These are phyloP conservation scores for Paramecium biaurelia DNA, from an alignment of 73 alveolate genomes.

Conservation along the genomic window DNA sequence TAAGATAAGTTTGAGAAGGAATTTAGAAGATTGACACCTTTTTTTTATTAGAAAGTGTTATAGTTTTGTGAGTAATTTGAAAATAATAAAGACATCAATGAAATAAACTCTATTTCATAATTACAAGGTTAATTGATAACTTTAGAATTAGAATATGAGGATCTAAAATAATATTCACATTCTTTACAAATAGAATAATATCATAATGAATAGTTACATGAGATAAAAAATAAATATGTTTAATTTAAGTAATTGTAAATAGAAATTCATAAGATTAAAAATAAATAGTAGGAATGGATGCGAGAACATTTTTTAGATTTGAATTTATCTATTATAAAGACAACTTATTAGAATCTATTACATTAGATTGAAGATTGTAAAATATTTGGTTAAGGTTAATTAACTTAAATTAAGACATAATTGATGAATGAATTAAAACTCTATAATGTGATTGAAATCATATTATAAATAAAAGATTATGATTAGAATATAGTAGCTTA, in stretches of 20 bases:
- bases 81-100: not conserved
- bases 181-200: not conserved
- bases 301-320: not conserved
- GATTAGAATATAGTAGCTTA: not conserved
- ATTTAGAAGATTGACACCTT: not conserved
- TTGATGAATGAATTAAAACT: not conserved
- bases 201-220: not conserved
- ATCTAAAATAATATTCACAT: not conserved
- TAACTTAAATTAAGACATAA: not conserved
- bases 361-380: not conserved
- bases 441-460: not conserved
- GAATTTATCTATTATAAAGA: not conserved
- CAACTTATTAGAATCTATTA: not conserved
- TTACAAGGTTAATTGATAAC: not conserved
- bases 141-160: not conserved
- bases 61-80: not conserved
- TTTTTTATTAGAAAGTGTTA: not conserved
- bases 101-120: not conserved
- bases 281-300: not conserved
- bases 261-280: not conserved
- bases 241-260: not conserved
- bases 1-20: slow-evolving; percentile 15
- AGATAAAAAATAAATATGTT: not conserved
- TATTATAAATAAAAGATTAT: not conserved
- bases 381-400: not conserved